Evolutionary conservation across 2,329 filamentous ascomycete species (phyloP).

Genomic region (Pestalotiopsis sp.): DNA sequence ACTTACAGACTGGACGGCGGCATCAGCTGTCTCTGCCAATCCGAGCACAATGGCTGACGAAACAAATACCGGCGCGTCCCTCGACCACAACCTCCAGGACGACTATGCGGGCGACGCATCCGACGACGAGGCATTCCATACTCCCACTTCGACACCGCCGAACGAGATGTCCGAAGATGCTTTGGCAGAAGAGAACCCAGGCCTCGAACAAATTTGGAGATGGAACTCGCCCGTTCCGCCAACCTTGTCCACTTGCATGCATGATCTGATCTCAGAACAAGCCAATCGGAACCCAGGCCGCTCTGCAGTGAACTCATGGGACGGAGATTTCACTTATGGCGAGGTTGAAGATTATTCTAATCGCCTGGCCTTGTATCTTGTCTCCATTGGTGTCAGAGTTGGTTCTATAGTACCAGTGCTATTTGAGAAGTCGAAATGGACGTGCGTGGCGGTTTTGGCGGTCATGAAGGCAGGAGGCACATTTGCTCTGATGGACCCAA

Average conservation of each 20-base stretch:
- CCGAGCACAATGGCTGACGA: background rate
- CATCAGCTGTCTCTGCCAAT: background rate
- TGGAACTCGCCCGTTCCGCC: conserved; percentile 48
- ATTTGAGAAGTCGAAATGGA: conserved; percentile 52
- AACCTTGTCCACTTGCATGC: conserved; percentile 45
- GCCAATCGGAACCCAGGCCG: conserved; percentile 38
- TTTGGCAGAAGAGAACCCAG: conserved; percentile 28
- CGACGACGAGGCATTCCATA: background rate
- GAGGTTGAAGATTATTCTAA: conserved; percentile 46
- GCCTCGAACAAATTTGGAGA: conserved; percentile 47
- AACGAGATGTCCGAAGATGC: conserved; percentile 30
- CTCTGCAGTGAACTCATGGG: conserved; percentile 52
- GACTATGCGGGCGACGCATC: conserved; percentile 5
- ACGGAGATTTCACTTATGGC: conserved; percentile 48
- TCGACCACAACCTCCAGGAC: background rate
- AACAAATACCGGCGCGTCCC: background rate
- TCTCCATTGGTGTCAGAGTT: conserved; percentile 35
- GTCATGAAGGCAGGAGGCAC: conserved; percentile 52
- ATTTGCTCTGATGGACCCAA: conserved; percentile 50
- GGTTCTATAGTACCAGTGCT: conserved; percentile 51
- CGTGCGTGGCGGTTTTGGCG: conserved; percentile 45
- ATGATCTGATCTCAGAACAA: conserved; percentile 46
- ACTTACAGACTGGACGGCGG: background rate
- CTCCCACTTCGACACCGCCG: conserved; percentile 19
- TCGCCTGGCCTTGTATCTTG: conserved; percentile 41